Percentiles rank a stretch among this genome's conserved stretches.
These are phyloP conservation scores for Vararia minispora DNA, from an alignment of 768 basidiomycete species.

Conservation along the genomic window DNA sequence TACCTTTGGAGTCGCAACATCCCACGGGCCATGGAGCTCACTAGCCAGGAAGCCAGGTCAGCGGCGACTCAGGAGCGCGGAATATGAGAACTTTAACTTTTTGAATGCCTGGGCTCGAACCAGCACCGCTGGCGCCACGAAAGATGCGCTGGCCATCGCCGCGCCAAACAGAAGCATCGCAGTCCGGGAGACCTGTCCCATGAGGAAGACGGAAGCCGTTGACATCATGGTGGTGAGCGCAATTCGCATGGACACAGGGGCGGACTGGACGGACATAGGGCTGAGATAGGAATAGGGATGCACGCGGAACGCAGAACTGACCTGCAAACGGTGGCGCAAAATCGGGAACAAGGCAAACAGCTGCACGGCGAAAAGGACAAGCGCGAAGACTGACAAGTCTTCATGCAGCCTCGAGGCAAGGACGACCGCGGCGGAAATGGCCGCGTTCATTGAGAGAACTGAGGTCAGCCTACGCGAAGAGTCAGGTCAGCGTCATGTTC, in stretches of 20 bases:
- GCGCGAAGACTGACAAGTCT: slow-evolving; percentile 79
- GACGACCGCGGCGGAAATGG: slow-evolving; percentile 86
- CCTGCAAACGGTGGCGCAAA: slow-evolving; percentile 64
- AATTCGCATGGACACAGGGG: slow-evolving; percentile 34
- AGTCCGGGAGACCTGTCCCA: slow-evolving; percentile 41
- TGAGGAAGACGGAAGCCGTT: slow-evolving; percentile 38
- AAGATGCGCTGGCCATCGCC: slow-evolving; percentile 46
- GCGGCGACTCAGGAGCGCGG: slow-evolving; percentile 8
- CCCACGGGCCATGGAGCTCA: slow-evolving; percentile 86
- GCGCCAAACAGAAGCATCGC: slow-evolving; percentile 41
- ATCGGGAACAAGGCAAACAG: slow-evolving; percentile 78
- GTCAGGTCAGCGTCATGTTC: slow-evolving; percentile 7
- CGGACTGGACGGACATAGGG: slow-evolving; percentile 26
- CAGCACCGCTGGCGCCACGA: slow-evolving; percentile 62
- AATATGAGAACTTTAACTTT: slow-evolving; percentile 44
- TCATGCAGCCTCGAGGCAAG: slow-evolving; percentile 81
- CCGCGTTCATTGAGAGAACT: slow-evolving; percentile 83
- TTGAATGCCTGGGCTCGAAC: slow-evolving; percentile 85
- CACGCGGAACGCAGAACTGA: slow-evolving; percentile 20
- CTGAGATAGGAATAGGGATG: slow-evolving; percentile 5
- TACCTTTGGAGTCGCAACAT: slow-evolving; percentile 81
- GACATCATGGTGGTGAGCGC: slow-evolving; percentile 43
- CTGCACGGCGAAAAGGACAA: slow-evolving; percentile 77
- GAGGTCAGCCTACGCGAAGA: slow-evolving; percentile 49
- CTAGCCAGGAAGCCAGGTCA: slow-evolving; percentile 27